Evolutionary conservation across 1,139 yeast species (phyloP).

Genomic region (Kurtzmaniella natalensis): DNA sequence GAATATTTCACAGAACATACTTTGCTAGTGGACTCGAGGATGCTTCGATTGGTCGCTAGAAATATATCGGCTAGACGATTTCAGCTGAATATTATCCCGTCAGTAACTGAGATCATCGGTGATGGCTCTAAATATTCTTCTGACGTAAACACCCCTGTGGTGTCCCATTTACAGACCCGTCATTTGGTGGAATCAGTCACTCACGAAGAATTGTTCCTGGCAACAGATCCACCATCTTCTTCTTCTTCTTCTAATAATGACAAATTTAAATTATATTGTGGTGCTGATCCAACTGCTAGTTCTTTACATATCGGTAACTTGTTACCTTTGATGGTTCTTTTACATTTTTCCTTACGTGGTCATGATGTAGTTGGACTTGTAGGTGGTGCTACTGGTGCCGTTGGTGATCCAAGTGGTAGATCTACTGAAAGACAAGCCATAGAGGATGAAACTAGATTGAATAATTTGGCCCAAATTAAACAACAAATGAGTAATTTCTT

Average conservation of each 20-base stretch:
- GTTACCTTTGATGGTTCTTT: constrained; percentile 76
- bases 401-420: constrained; percentile 97
- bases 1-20: too few species aligned
- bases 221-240: constrained; percentile 29
- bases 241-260: too few species aligned
- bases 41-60: neutral
- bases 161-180: constrained; percentile 43
- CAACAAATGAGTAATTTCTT: constrained; percentile 62
- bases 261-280: constrained; percentile 69
- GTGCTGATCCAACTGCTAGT: constrained; percentile 93
- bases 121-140: constrained; percentile 18
- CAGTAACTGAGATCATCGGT: constrained; percentile 24
- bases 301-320: constrained; percentile 90
- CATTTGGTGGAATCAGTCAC: constrained; percentile 47
- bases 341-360: constrained; percentile 83
- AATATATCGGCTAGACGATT: neutral
- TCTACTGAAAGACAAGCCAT: constrained; percentile 64
- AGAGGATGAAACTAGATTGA: constrained; percentile 44
- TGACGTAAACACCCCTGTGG: constrained; percentile 37
- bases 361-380: constrained; percentile 78
- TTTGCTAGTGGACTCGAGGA: too few species aligned
- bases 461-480: constrained; percentile 61
- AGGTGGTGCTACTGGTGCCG: constrained; percentile 98
- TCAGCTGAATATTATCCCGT: constrained; percentile 30
- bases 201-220: constrained; percentile 39